A percentile compares a stretch with the other conserved stretches of the same genome.
Conservation (phyloP, 164 flowering plant species). For the Vitis rotundifolia region DNA sequence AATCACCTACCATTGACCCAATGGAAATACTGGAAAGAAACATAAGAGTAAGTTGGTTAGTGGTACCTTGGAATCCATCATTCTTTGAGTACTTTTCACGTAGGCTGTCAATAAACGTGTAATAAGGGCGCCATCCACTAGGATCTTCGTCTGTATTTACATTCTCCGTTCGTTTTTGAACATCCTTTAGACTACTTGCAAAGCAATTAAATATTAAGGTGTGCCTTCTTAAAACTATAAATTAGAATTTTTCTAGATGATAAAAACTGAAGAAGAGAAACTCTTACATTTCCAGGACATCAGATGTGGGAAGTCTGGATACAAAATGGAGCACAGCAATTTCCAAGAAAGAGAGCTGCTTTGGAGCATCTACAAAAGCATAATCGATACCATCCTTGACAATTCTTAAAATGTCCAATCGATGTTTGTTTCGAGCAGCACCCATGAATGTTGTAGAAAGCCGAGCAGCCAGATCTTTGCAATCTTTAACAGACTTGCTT, state of each 20-base stretch:
- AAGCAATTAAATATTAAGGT: slow-evolving; percentile 14
- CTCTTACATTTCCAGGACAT: slow-evolving; percentile 77
- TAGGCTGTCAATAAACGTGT: slow-evolving; percentile 61
- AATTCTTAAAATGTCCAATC: slow-evolving; percentile 67
- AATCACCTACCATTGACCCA: background rate
- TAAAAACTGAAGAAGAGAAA: background rate
- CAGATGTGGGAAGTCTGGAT: slow-evolving; percentile 75
- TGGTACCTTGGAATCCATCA: slow-evolving; percentile 71
- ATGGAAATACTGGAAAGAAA: background rate
- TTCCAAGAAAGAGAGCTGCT: slow-evolving; percentile 75
- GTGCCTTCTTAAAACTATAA: slow-evolving; percentile 5
- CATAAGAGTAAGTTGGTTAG: background rate
- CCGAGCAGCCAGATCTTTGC: slow-evolving; percentile 75
- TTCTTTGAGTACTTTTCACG: slow-evolving; percentile 80
- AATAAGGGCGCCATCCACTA: slow-evolving; percentile 97
- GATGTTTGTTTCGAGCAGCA: slow-evolving; percentile 81
- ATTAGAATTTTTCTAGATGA: background rate
- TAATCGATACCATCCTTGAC: slow-evolving; percentile 72
- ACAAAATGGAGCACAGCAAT: slow-evolving; percentile 73
- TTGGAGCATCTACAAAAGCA: slow-evolving; percentile 84
- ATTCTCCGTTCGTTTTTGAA: slow-evolving; percentile 66
- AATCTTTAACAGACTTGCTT: slow-evolving; percentile 56
- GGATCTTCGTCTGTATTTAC: slow-evolving; percentile 93
- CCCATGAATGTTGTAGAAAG: slow-evolving; percentile 77
- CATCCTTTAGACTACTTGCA: slow-evolving; percentile 65